A percentile compares a stretch with the other conserved stretches of the same genome.
Conservation (phyloP, 2,329 filamentous ascomycete species). For the Ophiostoma sp. region DNA sequence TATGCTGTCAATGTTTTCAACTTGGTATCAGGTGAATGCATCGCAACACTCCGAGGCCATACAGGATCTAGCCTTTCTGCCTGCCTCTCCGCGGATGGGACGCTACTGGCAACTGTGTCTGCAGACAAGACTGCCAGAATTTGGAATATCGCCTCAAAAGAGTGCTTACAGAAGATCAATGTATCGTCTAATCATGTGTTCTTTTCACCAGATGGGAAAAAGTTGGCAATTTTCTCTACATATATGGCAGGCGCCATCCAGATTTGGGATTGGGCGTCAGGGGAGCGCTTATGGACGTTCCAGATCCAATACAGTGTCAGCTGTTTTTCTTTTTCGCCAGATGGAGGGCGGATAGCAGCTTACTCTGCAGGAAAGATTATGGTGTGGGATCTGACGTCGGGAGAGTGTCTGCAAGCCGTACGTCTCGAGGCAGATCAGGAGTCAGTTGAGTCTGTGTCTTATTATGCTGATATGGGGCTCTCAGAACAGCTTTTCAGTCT, state of each 20-base stretch:
- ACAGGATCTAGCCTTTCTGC: neutral
- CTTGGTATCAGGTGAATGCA: neutral
- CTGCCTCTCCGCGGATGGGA: neutral
- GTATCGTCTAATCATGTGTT: neutral
- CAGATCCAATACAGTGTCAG: neutral
- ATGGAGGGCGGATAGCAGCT: neutral
- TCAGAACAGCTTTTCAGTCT: too few species aligned
- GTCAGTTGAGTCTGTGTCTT: too few species aligned
- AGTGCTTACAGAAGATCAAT: neutral
- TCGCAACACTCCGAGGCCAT: neutral
- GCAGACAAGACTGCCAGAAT: neutral
- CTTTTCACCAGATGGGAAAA: neutral
- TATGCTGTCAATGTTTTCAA: neutral
- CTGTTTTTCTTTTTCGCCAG: neutral
- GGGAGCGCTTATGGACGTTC: neutral
- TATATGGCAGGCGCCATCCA: neutral
- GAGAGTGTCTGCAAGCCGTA: neutral
- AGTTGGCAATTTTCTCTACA: too few species aligned
- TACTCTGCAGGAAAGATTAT: neutral
- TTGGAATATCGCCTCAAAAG: neutral
- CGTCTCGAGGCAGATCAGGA: too few species aligned
- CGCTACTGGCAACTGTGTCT: neutral
- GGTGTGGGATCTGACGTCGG: neutral
- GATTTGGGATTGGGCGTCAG: neutral
- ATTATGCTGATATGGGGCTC: too few species aligned